phyloP scores from a whole-genome alignment of 805 yeast species.

The Wickerhamiella dianesei region DNA sequence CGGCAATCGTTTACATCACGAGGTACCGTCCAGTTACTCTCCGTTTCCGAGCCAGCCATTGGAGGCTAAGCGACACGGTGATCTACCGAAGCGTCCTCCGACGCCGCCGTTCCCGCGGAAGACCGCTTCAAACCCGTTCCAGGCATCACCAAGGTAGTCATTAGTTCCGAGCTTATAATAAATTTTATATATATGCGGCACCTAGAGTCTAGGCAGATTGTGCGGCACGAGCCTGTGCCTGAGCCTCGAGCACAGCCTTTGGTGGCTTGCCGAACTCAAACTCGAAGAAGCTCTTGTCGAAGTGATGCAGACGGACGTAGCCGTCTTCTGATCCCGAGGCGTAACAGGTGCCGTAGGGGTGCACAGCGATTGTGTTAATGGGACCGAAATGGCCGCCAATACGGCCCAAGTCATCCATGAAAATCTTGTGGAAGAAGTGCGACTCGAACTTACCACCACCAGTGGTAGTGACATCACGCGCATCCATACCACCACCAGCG shows the following conservation, averaged over 20 bases:
- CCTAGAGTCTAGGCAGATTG: not conserved
- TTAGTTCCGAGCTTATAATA: not conserved
- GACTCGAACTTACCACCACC: slow-evolving; percentile 96
- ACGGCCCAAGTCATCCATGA: slow-evolving; percentile 91
- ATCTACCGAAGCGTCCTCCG: slow-evolving; percentile 1
- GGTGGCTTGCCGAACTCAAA: slow-evolving; percentile 78
- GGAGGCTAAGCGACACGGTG: no score
- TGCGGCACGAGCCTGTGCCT: slow-evolving; percentile 1
- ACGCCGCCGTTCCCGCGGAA: not conserved
- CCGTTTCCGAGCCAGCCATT: no score
- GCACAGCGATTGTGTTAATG: slow-evolving; percentile 80
- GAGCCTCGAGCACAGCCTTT: slow-evolving; percentile 1
- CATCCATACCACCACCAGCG: slow-evolving; percentile 99
- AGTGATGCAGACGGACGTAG: slow-evolving; percentile 82
- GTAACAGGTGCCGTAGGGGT: slow-evolving; percentile 84
- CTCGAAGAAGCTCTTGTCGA: slow-evolving; percentile 85
- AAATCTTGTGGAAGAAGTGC: slow-evolving; percentile 86
- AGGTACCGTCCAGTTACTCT: slow-evolving; percentile 1
- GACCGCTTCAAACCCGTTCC: not conserved
- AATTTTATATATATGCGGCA: not conserved
- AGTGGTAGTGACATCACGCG: slow-evolving; percentile 96
- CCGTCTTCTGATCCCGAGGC: slow-evolving; percentile 99
- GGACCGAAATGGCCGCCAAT: slow-evolving; percentile 99
- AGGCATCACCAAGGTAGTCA: not conserved
- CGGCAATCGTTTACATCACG: slow-evolving; percentile 1